phyloP scores from a whole-genome alignment of 1,284 basidiomycete genomes.

The Trichosporon sp. region DNA sequence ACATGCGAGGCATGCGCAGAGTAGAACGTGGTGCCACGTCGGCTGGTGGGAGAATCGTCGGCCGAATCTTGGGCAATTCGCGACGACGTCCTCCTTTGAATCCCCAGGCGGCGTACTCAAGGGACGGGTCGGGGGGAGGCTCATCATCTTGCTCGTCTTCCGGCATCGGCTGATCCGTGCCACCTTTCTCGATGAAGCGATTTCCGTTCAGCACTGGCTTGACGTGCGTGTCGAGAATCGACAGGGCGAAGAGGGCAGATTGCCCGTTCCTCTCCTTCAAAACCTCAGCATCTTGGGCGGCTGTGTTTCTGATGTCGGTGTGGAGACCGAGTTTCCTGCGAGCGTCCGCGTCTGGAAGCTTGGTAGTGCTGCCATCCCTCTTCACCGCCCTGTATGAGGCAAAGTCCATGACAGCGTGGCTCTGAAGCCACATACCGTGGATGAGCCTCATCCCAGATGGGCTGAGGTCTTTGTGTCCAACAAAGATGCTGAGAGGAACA shows the following conservation, averaged over 20 bases:
- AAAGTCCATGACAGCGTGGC: conserved; percentile 59
- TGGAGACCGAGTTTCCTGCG: conserved; percentile 53
- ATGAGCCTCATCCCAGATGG: conserved; percentile 63
- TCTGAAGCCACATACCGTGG: conserved; percentile 66
- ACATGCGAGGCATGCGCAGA: conserved; percentile 37
- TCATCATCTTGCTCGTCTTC: not conserved
- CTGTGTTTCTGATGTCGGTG: conserved; percentile 61
- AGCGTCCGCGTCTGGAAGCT: conserved; percentile 53
- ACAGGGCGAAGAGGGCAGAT: conserved; percentile 42
- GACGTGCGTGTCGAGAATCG: conserved; percentile 29
- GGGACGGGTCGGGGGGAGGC: conserved; percentile 12
- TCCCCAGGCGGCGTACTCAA: conserved; percentile 39
- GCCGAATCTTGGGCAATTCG: not conserved
- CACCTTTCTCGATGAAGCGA: conserved; percentile 27
- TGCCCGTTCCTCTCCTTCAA: conserved; percentile 39
- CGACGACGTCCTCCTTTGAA: conserved; percentile 16
- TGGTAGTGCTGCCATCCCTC: conserved; percentile 47
- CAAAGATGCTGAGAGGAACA: conserved; percentile 62
- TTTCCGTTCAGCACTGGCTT: conserved; percentile 45
- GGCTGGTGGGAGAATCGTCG: conserved; percentile 27
- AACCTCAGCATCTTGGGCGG: conserved; percentile 54
- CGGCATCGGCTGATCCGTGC: conserved; percentile 18
- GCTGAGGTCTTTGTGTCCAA: conserved; percentile 72
- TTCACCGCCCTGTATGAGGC: conserved; percentile 53
- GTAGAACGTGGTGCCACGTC: conserved; percentile 46